Evolutionary conservation across 192 early-diverging fungal species (phyloP), one percentile per base, ranked within the genome.

Genomic region (Rhizophagus prolifer): DNA sequence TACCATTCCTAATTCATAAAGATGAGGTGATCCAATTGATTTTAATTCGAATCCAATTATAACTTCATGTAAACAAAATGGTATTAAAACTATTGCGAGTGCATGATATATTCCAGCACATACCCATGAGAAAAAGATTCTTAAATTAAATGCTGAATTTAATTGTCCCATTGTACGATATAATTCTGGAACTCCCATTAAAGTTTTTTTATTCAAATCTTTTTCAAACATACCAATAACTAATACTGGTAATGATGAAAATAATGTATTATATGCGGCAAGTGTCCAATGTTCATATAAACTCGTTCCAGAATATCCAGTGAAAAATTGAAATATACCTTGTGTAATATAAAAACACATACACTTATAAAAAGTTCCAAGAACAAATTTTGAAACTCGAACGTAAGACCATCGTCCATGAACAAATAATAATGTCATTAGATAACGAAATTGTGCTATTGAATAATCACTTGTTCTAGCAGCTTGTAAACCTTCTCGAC

Each of bases 371-470:
- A 95, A 93, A 16, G 93, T 94, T 14, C 92, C 93, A 81, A 95
- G 81, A 21, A 90, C 87, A 80, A 94, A 94, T 79, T 89, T 90
- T 72, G 91, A 89, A 16, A 92, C 86, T 58, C 93, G 90, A n/a
- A 92, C 83, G 74, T 97, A 97, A 64, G 92, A 91, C 91, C 93
- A 97, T 67, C 91, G 89, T n/a, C 95, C 95, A 74, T 97, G 95
- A 46, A 97, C 91, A 81, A 96, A 85, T n/a, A 97, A 81, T 23
- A 97, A 83, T 50, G 87, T 85, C 63, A 90, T 89, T 63, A 97
- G 79, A 82, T 92, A 96, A 30, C 91, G 81, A 84, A 97, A 97
- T 82, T 95, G 95, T 10, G 86, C 93, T 79, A 97, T 93, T 14
- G 91, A 92, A 81, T 94, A 97, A 84, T 97, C 96, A 23, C 91